phyloP scores from a whole-genome alignment of 139 green algal species.

The Diplosphaera chodatii region DNA sequence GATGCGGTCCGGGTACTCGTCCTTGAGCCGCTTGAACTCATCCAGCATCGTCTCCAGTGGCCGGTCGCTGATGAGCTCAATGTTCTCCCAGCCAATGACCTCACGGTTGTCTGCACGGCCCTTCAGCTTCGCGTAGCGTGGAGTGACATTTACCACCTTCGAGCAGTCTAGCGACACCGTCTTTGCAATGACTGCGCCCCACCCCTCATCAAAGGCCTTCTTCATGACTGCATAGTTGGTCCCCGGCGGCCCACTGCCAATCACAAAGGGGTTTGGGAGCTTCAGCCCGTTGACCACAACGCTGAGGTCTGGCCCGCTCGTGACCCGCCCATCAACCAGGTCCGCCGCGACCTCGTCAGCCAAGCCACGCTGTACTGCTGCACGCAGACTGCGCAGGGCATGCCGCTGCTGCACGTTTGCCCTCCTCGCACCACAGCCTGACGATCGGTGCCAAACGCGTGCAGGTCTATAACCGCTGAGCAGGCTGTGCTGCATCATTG shows the following conservation, averaged over 20 bases:
- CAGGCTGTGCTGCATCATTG: too few species aligned
- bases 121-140: slow-evolving; percentile 87
- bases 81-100: slow-evolving; percentile 96
- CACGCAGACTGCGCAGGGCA: not conserved
- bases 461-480: too few species aligned
- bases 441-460: too few species aligned
- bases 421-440: too few species aligned
- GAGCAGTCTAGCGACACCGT: slow-evolving; percentile 81
- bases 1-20: slow-evolving; percentile 87
- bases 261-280: slow-evolving; percentile 97
- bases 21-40: slow-evolving; percentile 83
- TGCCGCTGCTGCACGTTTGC: not conserved
- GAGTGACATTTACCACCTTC: slow-evolving; percentile 94
- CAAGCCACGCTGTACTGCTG: not conserved
- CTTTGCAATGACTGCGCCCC: slow-evolving; percentile 97
- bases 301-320: slow-evolving; percentile 62
- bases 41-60: slow-evolving; percentile 90
- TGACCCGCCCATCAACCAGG: slow-evolving; percentile 30
- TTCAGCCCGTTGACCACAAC: slow-evolving; percentile 84
- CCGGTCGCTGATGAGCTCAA: slow-evolving; percentile 91
- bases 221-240: slow-evolving; percentile 86
- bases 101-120: slow-evolving; percentile 22
- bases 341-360: not conserved
- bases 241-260: slow-evolving; percentile 79
- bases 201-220: slow-evolving; percentile 95